A percentile compares a stretch with the other conserved stretches of the same genome.
These are phyloP conservation scores for Termitomyces sp. DNA, from an alignment of 768 basidiomycete genomes.

Conservation along the genomic window DNA sequence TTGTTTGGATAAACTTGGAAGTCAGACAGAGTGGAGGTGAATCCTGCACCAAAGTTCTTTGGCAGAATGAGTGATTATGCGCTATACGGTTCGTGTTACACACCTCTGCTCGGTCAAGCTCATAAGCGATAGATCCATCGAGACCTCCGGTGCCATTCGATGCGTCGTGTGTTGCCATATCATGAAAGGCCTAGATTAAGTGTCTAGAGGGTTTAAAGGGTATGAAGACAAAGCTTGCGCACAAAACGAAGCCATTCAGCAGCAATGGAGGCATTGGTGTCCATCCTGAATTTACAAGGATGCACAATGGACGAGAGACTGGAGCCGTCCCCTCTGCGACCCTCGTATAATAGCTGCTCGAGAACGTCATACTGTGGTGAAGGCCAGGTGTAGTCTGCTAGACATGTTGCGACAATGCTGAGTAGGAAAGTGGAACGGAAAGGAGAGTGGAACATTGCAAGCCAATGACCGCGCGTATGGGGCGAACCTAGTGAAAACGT, in stretches of 20 bases:
- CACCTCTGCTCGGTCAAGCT: constrained; percentile 40
- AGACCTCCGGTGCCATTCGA: constrained; percentile 47
- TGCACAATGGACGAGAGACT: constrained; percentile 27
- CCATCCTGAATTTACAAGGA: constrained; percentile 25
- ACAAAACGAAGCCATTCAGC: constrained; percentile 42
- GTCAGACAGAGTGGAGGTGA: constrained; percentile 40
- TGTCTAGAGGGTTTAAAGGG: neutral
- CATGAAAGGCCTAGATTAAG: constrained; percentile 42
- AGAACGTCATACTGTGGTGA: constrained; percentile 32
- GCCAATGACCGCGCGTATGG: constrained; percentile 6
- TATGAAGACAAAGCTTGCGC: constrained; percentile 5
- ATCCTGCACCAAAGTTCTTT: constrained; percentile 47
- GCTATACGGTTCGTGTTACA: constrained; percentile 7
- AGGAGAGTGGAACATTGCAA: constrained; percentile 22
- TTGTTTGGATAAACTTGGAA: constrained; percentile 40
- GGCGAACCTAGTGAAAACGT: neutral
- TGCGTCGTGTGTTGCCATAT: constrained; percentile 44
- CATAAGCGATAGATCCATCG: constrained; percentile 48
- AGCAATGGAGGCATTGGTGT: constrained; percentile 30
- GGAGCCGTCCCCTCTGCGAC: constrained; percentile 29
- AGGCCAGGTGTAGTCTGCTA: constrained; percentile 30
- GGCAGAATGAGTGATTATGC: neutral
- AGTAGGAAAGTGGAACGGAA: constrained; percentile 15
- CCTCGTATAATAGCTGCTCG: constrained; percentile 35
- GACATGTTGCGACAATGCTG: constrained; percentile 15